These are phyloP conservation scores for Massarina eburnea DNA, from an alignment of 2,329 filamentous ascomycete species.

Conservation along the genomic window DNA sequence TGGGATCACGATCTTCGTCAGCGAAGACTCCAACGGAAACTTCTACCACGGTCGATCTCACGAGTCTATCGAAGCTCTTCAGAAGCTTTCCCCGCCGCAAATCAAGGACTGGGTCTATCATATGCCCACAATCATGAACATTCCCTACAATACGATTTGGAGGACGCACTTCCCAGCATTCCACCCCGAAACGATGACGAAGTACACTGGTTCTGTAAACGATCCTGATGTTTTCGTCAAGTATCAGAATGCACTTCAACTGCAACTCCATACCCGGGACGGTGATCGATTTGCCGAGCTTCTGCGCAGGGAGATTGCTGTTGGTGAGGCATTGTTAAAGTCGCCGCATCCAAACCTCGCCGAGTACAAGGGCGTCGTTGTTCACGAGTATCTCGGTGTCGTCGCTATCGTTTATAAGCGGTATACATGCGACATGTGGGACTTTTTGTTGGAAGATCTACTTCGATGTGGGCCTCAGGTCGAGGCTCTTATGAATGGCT, in stretches of 20 bases:
- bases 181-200: not conserved
- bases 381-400: not conserved
- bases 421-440: not conserved
- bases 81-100: no score
- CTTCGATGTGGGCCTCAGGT: not conserved
- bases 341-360: not conserved
- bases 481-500: no score
- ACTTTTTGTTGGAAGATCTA: not conserved
- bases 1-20: no score
- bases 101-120: no score
- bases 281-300: not conserved
- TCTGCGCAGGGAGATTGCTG: not conserved
- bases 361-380: not conserved
- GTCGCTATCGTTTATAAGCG: not conserved
- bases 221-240: not conserved
- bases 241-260: not conserved
- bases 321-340: not conserved
- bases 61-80: no score
- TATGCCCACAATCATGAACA: no score
- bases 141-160: not conserved
- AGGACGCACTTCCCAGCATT: not conserved
- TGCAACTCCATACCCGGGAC: not conserved
- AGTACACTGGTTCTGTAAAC: not conserved
- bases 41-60: no score
- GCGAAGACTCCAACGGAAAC: no score